phyloP scores from a whole-genome alignment of 257 asterid species.

The Craterostigma plantagineum region DNA sequence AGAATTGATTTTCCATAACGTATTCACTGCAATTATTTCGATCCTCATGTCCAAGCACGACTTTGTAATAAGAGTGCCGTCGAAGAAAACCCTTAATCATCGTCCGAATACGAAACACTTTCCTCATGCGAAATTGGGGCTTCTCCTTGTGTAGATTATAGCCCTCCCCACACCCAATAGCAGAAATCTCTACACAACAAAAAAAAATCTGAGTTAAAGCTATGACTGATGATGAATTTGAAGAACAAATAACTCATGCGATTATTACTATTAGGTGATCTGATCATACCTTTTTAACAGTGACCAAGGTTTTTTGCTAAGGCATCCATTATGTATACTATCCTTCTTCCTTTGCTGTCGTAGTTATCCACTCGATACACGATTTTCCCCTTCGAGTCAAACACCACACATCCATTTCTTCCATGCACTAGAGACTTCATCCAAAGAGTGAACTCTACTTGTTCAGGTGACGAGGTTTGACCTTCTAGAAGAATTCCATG shows the following conservation, averaged over 20 bases:
- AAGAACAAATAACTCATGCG: background rate
- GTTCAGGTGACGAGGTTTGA: slow-evolving; percentile 15
- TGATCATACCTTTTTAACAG: slow-evolving; percentile 15
- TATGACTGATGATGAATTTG: background rate
- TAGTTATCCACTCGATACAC: slow-evolving; percentile 27
- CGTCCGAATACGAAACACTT: slow-evolving; percentile 10
- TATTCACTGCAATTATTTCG: slow-evolving; percentile 6
- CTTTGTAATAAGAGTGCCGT: slow-evolving; percentile 15
- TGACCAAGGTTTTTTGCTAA: slow-evolving; percentile 14
- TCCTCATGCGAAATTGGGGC: slow-evolving; percentile 12
- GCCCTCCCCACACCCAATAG: slow-evolving; percentile 20
- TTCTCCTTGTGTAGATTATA: slow-evolving; percentile 1
- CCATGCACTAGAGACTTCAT: slow-evolving; percentile 25
- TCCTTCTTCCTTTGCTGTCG: slow-evolving; percentile 7
- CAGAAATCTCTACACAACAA: slow-evolving; percentile 14
- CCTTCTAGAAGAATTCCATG: slow-evolving; percentile 5
- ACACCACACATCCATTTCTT: slow-evolving; percentile 23
- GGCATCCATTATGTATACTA: slow-evolving; percentile 20
- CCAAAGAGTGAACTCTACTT: slow-evolving; percentile 24
- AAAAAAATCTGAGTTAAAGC: background rate
- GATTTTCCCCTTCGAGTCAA: slow-evolving; percentile 16
- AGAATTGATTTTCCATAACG: slow-evolving; percentile 14
- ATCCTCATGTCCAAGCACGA: slow-evolving; percentile 6
- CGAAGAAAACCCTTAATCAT: slow-evolving; percentile 10
- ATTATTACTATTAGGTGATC: too few relatives aligned